Conservation (phyloP, 2,329 filamentous ascomycete genomes). For the Neoarthrinium moseri region DNA sequence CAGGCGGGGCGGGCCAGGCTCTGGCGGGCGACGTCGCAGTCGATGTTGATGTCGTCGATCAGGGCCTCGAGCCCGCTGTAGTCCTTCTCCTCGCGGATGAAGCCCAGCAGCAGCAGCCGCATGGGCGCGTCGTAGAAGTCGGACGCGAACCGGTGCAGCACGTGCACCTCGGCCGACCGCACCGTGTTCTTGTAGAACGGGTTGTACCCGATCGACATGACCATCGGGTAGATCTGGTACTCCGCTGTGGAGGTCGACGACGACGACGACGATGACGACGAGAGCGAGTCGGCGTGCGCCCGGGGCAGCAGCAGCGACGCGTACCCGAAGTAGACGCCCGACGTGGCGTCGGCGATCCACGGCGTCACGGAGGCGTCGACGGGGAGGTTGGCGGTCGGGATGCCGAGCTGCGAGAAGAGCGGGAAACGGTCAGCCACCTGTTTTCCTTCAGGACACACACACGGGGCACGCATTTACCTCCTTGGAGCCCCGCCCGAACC, state of each 20-base stretch:
- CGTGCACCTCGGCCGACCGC: conserved; percentile 84
- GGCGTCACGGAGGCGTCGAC: conserved; percentile 61
- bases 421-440: neutral
- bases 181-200: conserved; percentile 94
- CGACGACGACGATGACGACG: conserved; percentile 23
- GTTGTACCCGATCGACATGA: conserved; percentile 95
- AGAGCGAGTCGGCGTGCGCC: conserved; percentile 41
- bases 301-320: conserved; percentile 66
- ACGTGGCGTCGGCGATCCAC: conserved; percentile 64
- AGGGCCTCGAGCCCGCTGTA: conserved; percentile 82
- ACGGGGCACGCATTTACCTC: conserved; percentile 55
- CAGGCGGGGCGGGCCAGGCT: conserved; percentile 70
- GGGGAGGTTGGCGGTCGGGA: conserved; percentile 91
- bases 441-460: neutral
- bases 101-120: conserved; percentile 79
- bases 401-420: conserved; percentile 68
- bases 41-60: conserved; percentile 82
- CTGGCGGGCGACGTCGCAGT: conserved; percentile 77
- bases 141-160: conserved; percentile 71
- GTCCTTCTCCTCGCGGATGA: conserved; percentile 85
- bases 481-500: conserved; percentile 91
- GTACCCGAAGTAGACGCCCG: conserved; percentile 93
- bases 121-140: conserved; percentile 88
- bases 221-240: conserved; percentile 70
- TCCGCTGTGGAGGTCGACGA: conserved; percentile 5